phyloP scores from a whole-genome alignment of 768 basidiomycete species.

The Suillus hirtellus region DNA sequence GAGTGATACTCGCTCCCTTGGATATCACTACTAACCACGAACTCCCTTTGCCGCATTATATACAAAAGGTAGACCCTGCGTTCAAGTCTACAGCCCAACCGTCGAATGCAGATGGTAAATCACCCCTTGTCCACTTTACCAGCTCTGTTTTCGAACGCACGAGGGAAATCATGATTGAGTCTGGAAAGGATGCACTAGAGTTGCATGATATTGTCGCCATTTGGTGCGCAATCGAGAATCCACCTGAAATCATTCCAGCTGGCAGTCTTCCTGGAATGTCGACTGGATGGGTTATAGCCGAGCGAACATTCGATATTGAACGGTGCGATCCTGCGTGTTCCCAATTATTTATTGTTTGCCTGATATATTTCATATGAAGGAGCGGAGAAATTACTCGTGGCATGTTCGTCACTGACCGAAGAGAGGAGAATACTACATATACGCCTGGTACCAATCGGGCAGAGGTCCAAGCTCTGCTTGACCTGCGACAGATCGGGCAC shows the following conservation, averaged over 20 bases:
- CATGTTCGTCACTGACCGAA: constrained; percentile 83
- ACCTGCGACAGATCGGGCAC: constrained; percentile 35
- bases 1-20: constrained; percentile 70
- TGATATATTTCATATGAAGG: constrained; percentile 35
- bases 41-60: constrained; percentile 70
- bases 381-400: constrained; percentile 80
- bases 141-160: constrained; percentile 76
- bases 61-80: constrained; percentile 54
- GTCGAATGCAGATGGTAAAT: constrained; percentile 48
- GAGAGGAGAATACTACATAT: constrained; percentile 65
- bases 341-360: constrained; percentile 6
- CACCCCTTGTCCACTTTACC: constrained; percentile 73
- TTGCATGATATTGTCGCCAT: constrained; percentile 89
- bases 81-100: constrained; percentile 53
- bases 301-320: constrained; percentile 67
- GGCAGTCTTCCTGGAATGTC: constrained; percentile 29
- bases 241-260: constrained; percentile 42
- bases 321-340: constrained; percentile 41
- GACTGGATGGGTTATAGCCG: constrained; percentile 56
- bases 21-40: constrained; percentile 84
- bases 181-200: constrained; percentile 84
- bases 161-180: constrained; percentile 73
- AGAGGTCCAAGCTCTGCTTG: constrained; percentile 55
- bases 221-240: constrained; percentile 82
- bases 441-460: constrained; percentile 66